Evolutionary conservation across 768 basidiomycete genomes (phyloP).

Genomic region (Mycena floridula): DNA sequence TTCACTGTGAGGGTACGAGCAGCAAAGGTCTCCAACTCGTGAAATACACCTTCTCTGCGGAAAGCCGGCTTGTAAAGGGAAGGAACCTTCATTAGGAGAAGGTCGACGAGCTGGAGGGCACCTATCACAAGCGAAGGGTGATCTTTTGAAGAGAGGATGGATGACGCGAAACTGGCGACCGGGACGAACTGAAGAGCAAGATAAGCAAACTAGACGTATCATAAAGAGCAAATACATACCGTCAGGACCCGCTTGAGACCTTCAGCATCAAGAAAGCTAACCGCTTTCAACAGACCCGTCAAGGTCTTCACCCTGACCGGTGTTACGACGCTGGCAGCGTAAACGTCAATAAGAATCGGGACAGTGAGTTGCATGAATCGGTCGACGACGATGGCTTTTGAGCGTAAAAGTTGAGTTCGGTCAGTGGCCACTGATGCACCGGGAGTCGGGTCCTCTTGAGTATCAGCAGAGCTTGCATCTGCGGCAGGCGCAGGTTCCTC

Average conservation of each 20-base stretch:
- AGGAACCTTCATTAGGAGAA: conserved; percentile 80
- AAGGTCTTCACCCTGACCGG: conserved; percentile 87
- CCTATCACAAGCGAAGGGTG: conserved; percentile 81
- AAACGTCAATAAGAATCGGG: conserved; percentile 96
- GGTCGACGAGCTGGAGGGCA: conserved; percentile 89
- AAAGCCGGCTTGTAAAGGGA: conserved; percentile 83
- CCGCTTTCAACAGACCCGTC: conserved; percentile 82
- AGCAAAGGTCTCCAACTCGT: conserved; percentile 83
- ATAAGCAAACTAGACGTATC: conserved; percentile 3
- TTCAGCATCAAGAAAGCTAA: conserved; percentile 79
- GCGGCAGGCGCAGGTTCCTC: conserved; percentile 18
- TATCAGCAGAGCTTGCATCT: conserved; percentile 20
- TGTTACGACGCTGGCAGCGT: conserved; percentile 91
- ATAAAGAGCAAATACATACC: conserved; percentile 40
- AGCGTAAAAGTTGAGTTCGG: conserved; percentile 70
- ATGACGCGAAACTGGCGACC: conserved; percentile 91
- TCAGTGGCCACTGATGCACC: conserved; percentile 34
- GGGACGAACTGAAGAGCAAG: conserved; percentile 70
- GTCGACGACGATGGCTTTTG: conserved; percentile 68
- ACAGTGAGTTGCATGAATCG: conserved; percentile 86
- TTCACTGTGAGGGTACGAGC: conserved; percentile 52
- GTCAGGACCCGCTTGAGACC: conserved; percentile 71
- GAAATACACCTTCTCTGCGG: conserved; percentile 92
- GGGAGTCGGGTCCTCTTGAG: conserved; percentile 23
- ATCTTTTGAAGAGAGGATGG: conserved; percentile 89